Percentiles rank a stretch among this genome's conserved stretches.
phyloP scores from a whole-genome alignment of 2,329 filamentous ascomycete genomes.

The Penicillium sp. region DNA sequence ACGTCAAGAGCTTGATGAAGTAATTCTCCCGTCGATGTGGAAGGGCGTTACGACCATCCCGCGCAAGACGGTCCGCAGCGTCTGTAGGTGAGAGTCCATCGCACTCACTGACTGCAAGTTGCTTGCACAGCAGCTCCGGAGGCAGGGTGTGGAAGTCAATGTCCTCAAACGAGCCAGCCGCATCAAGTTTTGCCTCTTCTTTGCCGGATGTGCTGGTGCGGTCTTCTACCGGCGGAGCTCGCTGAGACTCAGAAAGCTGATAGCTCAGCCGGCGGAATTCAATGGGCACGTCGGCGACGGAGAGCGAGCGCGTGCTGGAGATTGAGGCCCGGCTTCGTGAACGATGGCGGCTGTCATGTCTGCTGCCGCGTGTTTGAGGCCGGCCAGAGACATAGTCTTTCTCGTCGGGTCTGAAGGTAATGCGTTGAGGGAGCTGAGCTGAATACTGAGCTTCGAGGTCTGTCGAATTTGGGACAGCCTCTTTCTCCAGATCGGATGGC shows the following conservation, averaged over 20 bases:
- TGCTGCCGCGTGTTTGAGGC: background rate
- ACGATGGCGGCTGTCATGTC: background rate
- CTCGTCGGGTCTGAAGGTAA: slow-evolving; percentile 8
- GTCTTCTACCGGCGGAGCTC: slow-evolving; percentile 22
- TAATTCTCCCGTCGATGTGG: slow-evolving; percentile 62
- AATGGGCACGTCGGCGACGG: slow-evolving; percentile 28
- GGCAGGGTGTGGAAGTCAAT: slow-evolving; percentile 66
- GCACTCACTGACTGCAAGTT: slow-evolving; percentile 56
- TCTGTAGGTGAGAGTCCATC: slow-evolving; percentile 60
- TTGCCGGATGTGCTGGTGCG: slow-evolving; percentile 30
- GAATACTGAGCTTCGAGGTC: slow-evolving; percentile 2
- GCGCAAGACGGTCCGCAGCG: slow-evolving; percentile 51
- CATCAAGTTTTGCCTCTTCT: slow-evolving; percentile 22
- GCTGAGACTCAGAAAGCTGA: slow-evolving; percentile 36
- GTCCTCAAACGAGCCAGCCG: slow-evolving; percentile 48
- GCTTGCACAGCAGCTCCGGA: slow-evolving; percentile 53
- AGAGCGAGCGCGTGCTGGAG: slow-evolving; percentile 13
- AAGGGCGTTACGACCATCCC: slow-evolving; percentile 66
- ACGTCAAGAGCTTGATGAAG: slow-evolving; percentile 58
- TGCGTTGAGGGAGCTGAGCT: slow-evolving; percentile 1
- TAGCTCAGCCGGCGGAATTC: slow-evolving; percentile 38
- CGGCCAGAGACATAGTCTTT: slow-evolving; percentile 3
- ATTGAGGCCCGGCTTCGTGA: slow-evolving; percentile 4
- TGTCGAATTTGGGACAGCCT: background rate
- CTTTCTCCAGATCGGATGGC: background rate